A percentile compares a stretch with the other conserved stretches of the same genome.
Conservation (phyloP, 805 yeast species). For the Saturnispora quitensis region DNA sequence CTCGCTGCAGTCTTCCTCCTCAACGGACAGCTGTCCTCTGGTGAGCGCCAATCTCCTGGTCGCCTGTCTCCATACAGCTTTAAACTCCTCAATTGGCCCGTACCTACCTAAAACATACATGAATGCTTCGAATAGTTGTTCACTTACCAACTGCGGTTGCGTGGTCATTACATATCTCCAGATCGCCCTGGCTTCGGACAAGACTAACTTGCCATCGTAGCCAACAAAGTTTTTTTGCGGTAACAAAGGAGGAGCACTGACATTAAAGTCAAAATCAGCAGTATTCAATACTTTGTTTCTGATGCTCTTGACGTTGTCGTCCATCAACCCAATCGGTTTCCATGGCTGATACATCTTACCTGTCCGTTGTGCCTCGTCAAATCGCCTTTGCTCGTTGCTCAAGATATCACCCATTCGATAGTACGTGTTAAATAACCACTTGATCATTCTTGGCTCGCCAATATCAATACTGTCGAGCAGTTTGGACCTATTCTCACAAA, state of each 20-base stretch:
- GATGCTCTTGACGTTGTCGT: conserved; percentile 34
- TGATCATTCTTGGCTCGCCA: conserved; percentile 20
- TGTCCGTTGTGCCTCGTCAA: conserved; percentile 2
- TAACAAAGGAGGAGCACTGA: conserved; percentile 68
- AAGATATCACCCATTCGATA: conserved; percentile 9
- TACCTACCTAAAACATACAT: conserved; percentile 38
- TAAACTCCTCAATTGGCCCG: conserved; percentile 29
- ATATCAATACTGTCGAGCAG: conserved; percentile 12
- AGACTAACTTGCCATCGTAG: conserved; percentile 30
- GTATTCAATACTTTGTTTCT: conserved; percentile 29
- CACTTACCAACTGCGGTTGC: conserved; percentile 35
- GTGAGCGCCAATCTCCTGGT: conserved; percentile 26
- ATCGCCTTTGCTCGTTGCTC: not conserved
- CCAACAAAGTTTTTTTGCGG: conserved; percentile 29
- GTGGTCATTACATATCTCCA: conserved; percentile 45
- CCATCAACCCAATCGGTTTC: conserved; percentile 26
- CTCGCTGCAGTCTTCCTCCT: conserved; percentile 1
- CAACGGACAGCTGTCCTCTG: conserved; percentile 18
- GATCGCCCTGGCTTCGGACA: conserved; percentile 73
- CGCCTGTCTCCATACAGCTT: conserved; percentile 27
- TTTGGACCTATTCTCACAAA: conserved; percentile 20
- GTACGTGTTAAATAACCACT: conserved; percentile 38
- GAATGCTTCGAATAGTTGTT: conserved; percentile 39
- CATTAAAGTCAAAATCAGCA: conserved; percentile 24
- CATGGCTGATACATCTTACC: conserved; percentile 17